Evolutionary conservation across 352 stramenopile genomes (phyloP), one percentile per base, ranked within the genome.

Genomic region (Globisporangium rhizosaccharum): DNA sequence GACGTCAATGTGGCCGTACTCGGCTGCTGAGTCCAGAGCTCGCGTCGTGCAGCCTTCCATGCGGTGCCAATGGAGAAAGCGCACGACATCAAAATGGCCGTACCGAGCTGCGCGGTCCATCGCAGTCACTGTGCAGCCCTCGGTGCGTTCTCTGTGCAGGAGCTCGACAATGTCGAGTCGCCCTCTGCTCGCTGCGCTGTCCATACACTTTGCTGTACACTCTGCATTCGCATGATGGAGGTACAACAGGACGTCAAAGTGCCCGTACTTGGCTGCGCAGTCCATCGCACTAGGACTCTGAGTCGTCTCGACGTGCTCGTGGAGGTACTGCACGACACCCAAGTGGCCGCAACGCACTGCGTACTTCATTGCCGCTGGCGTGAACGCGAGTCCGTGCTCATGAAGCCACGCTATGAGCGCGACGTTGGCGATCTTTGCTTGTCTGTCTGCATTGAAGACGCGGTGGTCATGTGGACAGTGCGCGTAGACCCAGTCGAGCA

Each of bases 371-470:
- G 36, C 46, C 7, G 20, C 2, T 17, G 20, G 17, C 20, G 33
- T 33, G 6, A 61, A 30, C 33, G 15, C 25, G 36, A 33, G 10
- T 9, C 48, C 15, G 17, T 61, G 56, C 46, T 50, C 33, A 17
- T 55, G 46, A 23, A 53, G 44, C 56, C 56, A 61, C 30, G 44
- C 52, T 23, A 61, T 41, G 20, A 61, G 6, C n/a, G 37, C 20
- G 11, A 53, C 25, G 30, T 37, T 48, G 15, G 3, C 12, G 33
- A 12, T 12, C 33, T 39, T 1, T 14, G 33, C 33, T 39, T 56
- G 46, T 15, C 20, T 25, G 23, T 36, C 20, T n/a, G 39, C 6
- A 10, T 26, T 12, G 11, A 56, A 9, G 33, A 45, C 26, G 30
- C 44, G 37, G n/a, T 20, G 37, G 10, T 30, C 11, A 30, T 18